Base-by-base conservation (phyloP, 1,284 basidiomycete species). In the Naganishia albida region DNA sequence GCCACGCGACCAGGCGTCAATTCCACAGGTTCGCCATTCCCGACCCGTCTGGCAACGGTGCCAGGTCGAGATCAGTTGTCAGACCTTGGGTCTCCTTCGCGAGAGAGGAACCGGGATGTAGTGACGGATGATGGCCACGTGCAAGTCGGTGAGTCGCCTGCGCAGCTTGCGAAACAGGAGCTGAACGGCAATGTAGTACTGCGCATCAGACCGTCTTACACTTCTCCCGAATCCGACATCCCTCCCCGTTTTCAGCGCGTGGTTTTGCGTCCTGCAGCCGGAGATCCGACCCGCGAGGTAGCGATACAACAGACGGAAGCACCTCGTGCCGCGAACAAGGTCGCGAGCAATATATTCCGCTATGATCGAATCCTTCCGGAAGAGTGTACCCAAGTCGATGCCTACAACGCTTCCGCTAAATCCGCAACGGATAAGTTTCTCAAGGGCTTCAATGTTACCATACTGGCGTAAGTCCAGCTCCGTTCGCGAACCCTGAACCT, bases 361-460 rank as follows among this genome's bases (percentile, higher is more conserved):
- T 99, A 96, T 78, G 96, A 99, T 82, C 89, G 92, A 71, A 95
- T 99, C 57, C 88, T 95, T 72, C 85, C 86, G 2, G 91, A 91
- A 30, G 81, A 86, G 44, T 86, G 91, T 42, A 88, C 87, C 0
- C 95, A 99, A 77, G 85, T 87, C 77, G 85, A 88, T 42, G 84
- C 98, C 70, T 99, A 91, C 79, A 86, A 87, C 44, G 84, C 85
- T 7, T 91, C 90, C 26, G 91, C 93, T 7, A 85, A 87, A 65
- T 89, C 91, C 26, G 87, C 96, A 70, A 85, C 98, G 68, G 87
- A 88, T 34, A 89, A 91, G 69, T 99, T 98, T 78, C 76, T 97
- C 52, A 91, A 94, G 73, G 95, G 95, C 13, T 95, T 93, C 81
- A 99, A 99, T 80, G 95, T 93, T 69, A 99, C 96, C 43, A 89